Conservation (phyloP, 75 land plant genomes). For the Pinus albicaulis region DNA sequence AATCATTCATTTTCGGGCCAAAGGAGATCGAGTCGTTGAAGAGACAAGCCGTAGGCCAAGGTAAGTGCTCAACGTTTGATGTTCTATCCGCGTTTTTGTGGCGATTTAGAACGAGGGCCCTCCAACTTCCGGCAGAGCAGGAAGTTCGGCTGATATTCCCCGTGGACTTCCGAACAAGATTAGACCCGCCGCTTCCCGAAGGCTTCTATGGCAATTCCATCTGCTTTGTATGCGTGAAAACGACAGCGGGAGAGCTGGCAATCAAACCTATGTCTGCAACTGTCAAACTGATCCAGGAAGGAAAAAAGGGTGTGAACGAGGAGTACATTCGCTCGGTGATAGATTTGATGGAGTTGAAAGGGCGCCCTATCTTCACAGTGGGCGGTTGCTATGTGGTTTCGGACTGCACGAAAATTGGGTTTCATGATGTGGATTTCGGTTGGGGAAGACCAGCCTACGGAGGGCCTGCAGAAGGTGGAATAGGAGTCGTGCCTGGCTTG, state of each 20-base stretch:
- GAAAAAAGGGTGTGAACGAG: constrained; percentile 34
- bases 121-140: constrained; percentile 19
- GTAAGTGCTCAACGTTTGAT: constrained; percentile 20
- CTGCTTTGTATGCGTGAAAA: constrained; percentile 30
- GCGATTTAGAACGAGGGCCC: constrained; percentile 40
- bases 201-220: constrained; percentile 83
- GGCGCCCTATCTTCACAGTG: constrained; percentile 18
- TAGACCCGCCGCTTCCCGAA: constrained; percentile 44
- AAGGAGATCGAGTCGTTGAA: constrained; percentile 16
- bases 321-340: constrained; percentile 65
- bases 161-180: constrained; percentile 31
- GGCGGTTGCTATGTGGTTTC: constrained; percentile 23
- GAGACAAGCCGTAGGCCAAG: not conserved
- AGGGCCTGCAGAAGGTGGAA: constrained; percentile 26
- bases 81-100: constrained; percentile 42
- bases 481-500: constrained; percentile 32
- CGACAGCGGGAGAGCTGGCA: constrained; percentile 43
- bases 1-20: constrained; percentile 39
- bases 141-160: constrained; percentile 29
- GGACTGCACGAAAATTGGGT: constrained; percentile 24
- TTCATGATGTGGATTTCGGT: constrained; percentile 58
- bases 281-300: constrained; percentile 27
- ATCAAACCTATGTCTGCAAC: constrained; percentile 35
- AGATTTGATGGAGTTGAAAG: constrained; percentile 52
- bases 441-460: constrained; percentile 60